These are phyloP conservation scores for Hyaloperonospora brassicae DNA, from an alignment of 352 stramenopile species.

Conservation along the genomic window DNA sequence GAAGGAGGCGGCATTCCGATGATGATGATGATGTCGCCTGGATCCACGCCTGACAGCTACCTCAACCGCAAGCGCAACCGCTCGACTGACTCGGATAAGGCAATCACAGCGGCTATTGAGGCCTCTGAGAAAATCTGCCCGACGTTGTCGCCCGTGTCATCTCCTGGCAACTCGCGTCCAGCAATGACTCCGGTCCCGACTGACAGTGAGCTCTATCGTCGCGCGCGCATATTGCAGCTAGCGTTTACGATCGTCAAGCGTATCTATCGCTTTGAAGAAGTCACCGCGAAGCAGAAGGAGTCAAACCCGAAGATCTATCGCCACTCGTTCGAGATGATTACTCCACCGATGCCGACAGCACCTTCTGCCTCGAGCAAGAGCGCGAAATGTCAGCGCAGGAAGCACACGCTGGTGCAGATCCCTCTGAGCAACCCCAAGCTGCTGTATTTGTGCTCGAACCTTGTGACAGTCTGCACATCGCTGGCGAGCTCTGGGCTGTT, in stretches of 20 bases:
- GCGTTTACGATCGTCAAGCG: conserved; percentile 52
- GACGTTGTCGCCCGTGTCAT: conserved; percentile 22
- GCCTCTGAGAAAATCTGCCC: conserved; percentile 48
- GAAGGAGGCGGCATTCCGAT: conserved; percentile 31
- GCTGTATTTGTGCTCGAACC: conserved; percentile 46
- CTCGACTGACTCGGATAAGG: conserved; percentile 60
- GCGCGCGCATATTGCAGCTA: conserved; percentile 47
- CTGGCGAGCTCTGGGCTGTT: conserved; percentile 33
- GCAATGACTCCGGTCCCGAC: conserved; percentile 24
- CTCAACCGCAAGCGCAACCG: conserved; percentile 65
- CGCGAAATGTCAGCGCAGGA: conserved; percentile 17
- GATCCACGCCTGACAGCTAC: conserved; percentile 31
- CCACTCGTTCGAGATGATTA: conserved; percentile 61
- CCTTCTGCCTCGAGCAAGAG: conserved; percentile 8
- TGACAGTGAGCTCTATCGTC: conserved; percentile 45
- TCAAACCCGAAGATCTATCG: conserved; percentile 31
- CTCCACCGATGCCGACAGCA: conserved; percentile 22
- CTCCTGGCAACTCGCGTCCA: conserved; percentile 15
- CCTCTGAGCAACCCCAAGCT: conserved; percentile 54
- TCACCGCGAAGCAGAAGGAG: conserved; percentile 31
- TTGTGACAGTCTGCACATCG: conserved; percentile 40
- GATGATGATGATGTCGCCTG: conserved; percentile 30
- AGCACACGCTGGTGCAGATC: conserved; percentile 41
- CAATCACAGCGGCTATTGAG: conserved; percentile 39
- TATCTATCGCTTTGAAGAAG: conserved; percentile 53